A percentile compares a stretch with the other conserved stretches of the same genome.
Conservation (phyloP, 2,329 filamentous ascomycete species). For the Claviceps sp. region DNA sequence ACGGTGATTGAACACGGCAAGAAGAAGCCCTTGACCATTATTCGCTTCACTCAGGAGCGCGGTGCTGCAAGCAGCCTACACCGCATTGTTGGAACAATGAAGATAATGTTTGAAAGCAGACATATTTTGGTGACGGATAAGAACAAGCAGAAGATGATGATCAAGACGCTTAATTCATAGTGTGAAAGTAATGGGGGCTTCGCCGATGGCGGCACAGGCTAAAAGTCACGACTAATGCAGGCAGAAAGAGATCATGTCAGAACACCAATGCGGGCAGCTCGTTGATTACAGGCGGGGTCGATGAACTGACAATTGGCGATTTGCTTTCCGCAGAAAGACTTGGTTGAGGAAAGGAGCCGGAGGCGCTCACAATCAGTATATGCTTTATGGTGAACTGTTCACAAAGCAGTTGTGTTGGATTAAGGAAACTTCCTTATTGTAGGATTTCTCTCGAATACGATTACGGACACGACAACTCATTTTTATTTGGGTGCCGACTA, state of each 20-base stretch:
- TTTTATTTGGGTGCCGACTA: neutral
- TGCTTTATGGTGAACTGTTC: neutral
- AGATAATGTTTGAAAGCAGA: constrained; percentile 51
- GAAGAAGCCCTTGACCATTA: constrained; percentile 62
- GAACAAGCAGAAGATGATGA: constrained; percentile 58
- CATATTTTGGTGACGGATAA: constrained; percentile 56
- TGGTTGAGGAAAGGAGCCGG: neutral
- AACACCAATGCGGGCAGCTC: neutral
- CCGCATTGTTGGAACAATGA: constrained; percentile 65
- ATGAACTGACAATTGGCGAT: neutral
- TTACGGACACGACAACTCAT: neutral
- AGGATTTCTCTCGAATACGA: neutral
- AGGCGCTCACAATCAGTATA: neutral
- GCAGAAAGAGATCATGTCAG: neutral
- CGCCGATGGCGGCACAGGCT: neutral
- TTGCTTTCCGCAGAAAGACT: neutral
- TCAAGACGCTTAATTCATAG: constrained; percentile 48
- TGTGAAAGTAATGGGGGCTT: constrained; percentile 2
- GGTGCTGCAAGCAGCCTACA: constrained; percentile 88
- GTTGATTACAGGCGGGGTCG: neutral
- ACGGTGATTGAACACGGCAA: constrained; percentile 77
- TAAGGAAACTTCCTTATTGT: neutral
- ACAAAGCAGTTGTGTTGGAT: constrained; percentile 2
- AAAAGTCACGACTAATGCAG: neutral
- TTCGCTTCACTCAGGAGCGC: constrained; percentile 76